A percentile compares a stretch with the other conserved stretches of the same genome.
Evolutionary conservation across 805 yeast species (phyloP).

Genomic region (Yarrowia sp.): DNA sequence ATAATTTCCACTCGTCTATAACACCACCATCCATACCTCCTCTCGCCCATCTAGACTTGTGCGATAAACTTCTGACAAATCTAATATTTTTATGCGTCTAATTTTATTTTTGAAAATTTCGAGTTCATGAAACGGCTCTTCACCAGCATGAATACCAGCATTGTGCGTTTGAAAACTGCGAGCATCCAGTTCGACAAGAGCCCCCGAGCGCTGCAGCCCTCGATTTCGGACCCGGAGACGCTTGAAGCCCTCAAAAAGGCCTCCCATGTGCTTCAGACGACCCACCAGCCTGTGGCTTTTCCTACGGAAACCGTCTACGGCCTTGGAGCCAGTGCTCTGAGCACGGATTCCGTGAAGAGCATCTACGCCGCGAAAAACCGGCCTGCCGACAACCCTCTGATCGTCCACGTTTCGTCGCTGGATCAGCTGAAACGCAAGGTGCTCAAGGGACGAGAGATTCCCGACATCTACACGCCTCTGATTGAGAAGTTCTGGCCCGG

Average conservation of each 20-base stretch:
- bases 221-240: slow-evolving; percentile 50
- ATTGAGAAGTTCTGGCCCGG: slow-evolving; percentile 90
- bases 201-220: slow-evolving; percentile 37
- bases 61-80: not conserved
- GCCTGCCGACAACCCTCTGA: slow-evolving; percentile 93
- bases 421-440: slow-evolving; percentile 66
- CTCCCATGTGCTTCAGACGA: slow-evolving; percentile 50
- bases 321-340: slow-evolving; percentile 80
- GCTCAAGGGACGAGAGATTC: slow-evolving; percentile 51
- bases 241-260: slow-evolving; percentile 55
- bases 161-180: slow-evolving; percentile 51
- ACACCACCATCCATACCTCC: no score
- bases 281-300: slow-evolving; percentile 73
- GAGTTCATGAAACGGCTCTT: slow-evolving; percentile 4
- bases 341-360: slow-evolving; percentile 66
- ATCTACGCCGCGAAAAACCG: slow-evolving; percentile 88
- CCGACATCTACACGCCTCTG: slow-evolving; percentile 62
- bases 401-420: slow-evolving; percentile 79
- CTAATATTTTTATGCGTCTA: not conserved
- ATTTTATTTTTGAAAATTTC: not conserved
- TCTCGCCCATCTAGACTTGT: no score
- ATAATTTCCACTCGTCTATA: no score
- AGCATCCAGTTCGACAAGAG: slow-evolving; percentile 47
- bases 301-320: slow-evolving; percentile 99
- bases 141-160: slow-evolving; percentile 37